These are phyloP conservation scores for Verticillium tricorpus DNA, from an alignment of 2,329 filamentous ascomycete genomes.

Conservation along the genomic window DNA sequence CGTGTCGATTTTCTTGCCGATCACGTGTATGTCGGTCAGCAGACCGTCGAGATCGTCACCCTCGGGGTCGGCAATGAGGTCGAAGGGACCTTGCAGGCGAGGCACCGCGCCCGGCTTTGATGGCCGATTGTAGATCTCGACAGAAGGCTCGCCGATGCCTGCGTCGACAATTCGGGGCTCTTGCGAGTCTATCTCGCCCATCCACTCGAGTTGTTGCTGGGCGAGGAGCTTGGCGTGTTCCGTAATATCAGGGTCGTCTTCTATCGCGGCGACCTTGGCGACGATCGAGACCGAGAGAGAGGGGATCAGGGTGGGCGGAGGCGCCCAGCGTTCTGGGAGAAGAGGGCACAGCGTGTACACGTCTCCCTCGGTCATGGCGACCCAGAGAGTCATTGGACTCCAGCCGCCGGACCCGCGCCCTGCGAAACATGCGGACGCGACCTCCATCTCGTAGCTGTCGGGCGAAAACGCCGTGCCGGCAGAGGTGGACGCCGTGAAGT, in stretches of 20 bases:
- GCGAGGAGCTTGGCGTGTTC: slow-evolving; percentile 50
- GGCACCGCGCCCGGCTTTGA: slow-evolving; percentile 53
- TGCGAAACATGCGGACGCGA: slow-evolving; percentile 80
- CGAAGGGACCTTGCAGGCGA: slow-evolving; percentile 58
- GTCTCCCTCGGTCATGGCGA: slow-evolving; percentile 92
- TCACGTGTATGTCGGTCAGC: slow-evolving; percentile 58
- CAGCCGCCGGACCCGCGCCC: slow-evolving; percentile 69
- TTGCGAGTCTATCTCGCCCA: slow-evolving; percentile 60
- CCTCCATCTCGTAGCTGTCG: slow-evolving; percentile 89
- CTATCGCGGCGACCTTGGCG: slow-evolving; percentile 61
- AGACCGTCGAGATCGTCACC: slow-evolving; percentile 52
- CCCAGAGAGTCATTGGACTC: slow-evolving; percentile 94
- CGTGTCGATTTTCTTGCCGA: slow-evolving; percentile 57
- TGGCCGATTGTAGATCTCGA: slow-evolving; percentile 55
- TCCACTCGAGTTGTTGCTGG: slow-evolving; percentile 64
- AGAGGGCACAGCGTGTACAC: slow-evolving; percentile 91
- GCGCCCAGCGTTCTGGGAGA: slow-evolving; percentile 80
- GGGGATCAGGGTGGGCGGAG: slow-evolving; percentile 70
- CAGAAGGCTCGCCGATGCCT: slow-evolving; percentile 39
- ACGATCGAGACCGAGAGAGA: slow-evolving; percentile 81
- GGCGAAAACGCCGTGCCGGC: slow-evolving; percentile 81
- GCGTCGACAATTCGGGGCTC: slow-evolving; percentile 53
- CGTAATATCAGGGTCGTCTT: slow-evolving; percentile 53
- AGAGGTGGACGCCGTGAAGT: slow-evolving; percentile 72
- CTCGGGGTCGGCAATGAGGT: slow-evolving; percentile 49